These are phyloP conservation scores for Gonapodya sp. DNA, from an alignment of 192 early-diverging fungal species.

Conservation along the genomic window DNA sequence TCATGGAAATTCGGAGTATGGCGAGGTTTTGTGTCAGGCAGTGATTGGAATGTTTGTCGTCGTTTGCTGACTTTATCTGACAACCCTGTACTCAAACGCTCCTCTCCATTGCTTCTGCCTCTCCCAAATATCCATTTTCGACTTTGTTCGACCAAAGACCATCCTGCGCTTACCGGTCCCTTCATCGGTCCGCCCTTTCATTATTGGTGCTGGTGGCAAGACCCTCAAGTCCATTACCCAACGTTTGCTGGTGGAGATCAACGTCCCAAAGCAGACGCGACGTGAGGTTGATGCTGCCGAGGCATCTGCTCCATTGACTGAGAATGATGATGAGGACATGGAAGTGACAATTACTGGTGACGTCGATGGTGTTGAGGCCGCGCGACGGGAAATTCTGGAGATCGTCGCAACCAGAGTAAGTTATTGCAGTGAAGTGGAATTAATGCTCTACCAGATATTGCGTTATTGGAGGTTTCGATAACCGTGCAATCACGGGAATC, in stretches of 20 bases:
- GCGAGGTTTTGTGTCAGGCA: too few species aligned
- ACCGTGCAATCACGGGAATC: too few species aligned
- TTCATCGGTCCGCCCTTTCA: conserved; percentile 62
- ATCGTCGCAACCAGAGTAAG: conserved; percentile 63
- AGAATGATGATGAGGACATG: conserved; percentile 56
- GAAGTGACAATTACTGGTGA: conserved; percentile 75
- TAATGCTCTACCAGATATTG: too few species aligned
- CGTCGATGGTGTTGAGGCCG: conserved; percentile 65
- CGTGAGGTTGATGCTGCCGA: conserved; percentile 29
- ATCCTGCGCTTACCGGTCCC: conserved; percentile 58
- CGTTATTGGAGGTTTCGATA: too few species aligned
- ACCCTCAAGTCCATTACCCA: conserved; percentile 65
- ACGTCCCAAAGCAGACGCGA: conserved; percentile 29
- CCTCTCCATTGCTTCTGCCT: too few species aligned
- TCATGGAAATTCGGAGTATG: too few species aligned
- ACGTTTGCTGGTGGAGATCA: conserved; percentile 65
- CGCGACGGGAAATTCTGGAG: conserved; percentile 73
- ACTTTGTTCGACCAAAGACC: conserved; percentile 17
- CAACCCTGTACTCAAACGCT: too few species aligned
- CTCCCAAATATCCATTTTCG: too few species aligned
- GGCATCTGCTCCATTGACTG: conserved; percentile 11
- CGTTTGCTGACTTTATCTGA: too few species aligned
- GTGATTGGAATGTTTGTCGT: too few species aligned
- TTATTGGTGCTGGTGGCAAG: conserved; percentile 74
- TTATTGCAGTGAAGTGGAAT: not conserved